Conservation (phyloP, 2,329 filamentous ascomycete species). For the Beauveria sp. region DNA sequence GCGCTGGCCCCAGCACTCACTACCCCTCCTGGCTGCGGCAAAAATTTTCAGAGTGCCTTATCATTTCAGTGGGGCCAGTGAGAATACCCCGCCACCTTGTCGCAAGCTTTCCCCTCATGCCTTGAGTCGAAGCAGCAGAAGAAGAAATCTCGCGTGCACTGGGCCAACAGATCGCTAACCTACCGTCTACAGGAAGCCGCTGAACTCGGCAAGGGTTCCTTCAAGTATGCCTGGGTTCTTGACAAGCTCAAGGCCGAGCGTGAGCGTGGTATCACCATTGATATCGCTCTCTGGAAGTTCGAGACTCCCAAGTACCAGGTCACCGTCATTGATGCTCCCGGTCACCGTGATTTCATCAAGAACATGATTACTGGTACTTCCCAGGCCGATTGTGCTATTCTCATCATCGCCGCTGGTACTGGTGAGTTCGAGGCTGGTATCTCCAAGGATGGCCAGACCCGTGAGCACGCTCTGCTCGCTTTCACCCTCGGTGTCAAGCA, state of each 20-base stretch:
- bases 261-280: slow-evolving; percentile 99
- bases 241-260: slow-evolving; percentile 99
- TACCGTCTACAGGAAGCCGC: slow-evolving; percentile 73
- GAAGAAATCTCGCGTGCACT: background rate
- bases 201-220: slow-evolving; percentile 99
- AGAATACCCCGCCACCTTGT: slow-evolving; percentile 13
- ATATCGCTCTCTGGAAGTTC: slow-evolving; percentile 99
- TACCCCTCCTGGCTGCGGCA: slow-evolving; percentile 14
- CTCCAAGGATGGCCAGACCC: slow-evolving; percentile 99
- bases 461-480: slow-evolving; percentile 99
- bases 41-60: slow-evolving; percentile 19
- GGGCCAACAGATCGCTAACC: slow-evolving; percentile 13
- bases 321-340: slow-evolving; percentile 97
- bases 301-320: slow-evolving; percentile 97
- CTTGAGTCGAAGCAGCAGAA: background rate
- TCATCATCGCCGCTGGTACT: slow-evolving; percentile 99
- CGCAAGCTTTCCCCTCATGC: background rate
- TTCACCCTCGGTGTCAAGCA: slow-evolving; percentile 99
- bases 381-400: slow-evolving; percentile 98
- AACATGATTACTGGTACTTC: slow-evolving; percentile 99
- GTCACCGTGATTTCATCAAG: slow-evolving; percentile 99
- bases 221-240: slow-evolving; percentile 99
- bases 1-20: slow-evolving; percentile 17
- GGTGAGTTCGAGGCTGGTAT: slow-evolving; percentile 99
- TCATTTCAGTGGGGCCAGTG: slow-evolving; percentile 16